phyloP scores from a whole-genome alignment of 768 basidiomycete genomes.

The Boletus vermiculosoides region DNA sequence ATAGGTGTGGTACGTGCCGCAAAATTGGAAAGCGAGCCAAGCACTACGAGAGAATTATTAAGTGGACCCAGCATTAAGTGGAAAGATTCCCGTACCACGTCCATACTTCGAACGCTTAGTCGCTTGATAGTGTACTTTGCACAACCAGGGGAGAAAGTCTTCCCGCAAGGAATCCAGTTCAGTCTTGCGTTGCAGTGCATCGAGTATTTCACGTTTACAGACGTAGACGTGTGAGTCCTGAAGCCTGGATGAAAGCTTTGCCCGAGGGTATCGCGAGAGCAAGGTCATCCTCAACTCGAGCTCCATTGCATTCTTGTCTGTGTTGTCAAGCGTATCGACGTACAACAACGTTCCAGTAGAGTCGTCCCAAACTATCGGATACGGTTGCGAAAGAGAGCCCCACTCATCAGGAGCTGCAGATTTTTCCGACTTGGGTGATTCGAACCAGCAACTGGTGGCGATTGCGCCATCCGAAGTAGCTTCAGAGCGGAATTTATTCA shows the following conservation, averaged over 20 bases:
- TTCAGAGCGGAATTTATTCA: slow-evolving; percentile 83
- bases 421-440: slow-evolving; percentile 51
- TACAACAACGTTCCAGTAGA: slow-evolving; percentile 64
- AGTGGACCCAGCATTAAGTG: neutral
- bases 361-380: slow-evolving; percentile 69
- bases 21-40: slow-evolving; percentile 44
- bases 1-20: slow-evolving; percentile 43
- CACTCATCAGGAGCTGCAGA: slow-evolving; percentile 62
- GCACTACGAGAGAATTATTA: slow-evolving; percentile 32
- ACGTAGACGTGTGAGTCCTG: slow-evolving; percentile 93
- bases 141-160: slow-evolving; percentile 91
- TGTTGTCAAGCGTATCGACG: slow-evolving; percentile 67
- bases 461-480: slow-evolving; percentile 60
- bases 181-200: slow-evolving; percentile 63
- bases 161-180: slow-evolving; percentile 82
- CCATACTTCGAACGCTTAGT: slow-evolving; percentile 60
- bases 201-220: slow-evolving; percentile 71
- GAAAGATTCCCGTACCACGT: slow-evolving; percentile 39
- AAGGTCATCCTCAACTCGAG: slow-evolving; percentile 74
- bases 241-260: slow-evolving; percentile 61
- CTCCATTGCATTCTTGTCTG: slow-evolving; percentile 68
- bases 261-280: slow-evolving; percentile 73
- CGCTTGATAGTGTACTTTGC: slow-evolving; percentile 77
- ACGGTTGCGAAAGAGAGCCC: slow-evolving; percentile 45
- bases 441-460: slow-evolving; percentile 67